A percentile compares a stretch with the other conserved stretches of the same genome.
These are phyloP conservation scores for Linum usitatissimum DNA, from an alignment of 345 rosid genomes.

Conservation along the genomic window DNA sequence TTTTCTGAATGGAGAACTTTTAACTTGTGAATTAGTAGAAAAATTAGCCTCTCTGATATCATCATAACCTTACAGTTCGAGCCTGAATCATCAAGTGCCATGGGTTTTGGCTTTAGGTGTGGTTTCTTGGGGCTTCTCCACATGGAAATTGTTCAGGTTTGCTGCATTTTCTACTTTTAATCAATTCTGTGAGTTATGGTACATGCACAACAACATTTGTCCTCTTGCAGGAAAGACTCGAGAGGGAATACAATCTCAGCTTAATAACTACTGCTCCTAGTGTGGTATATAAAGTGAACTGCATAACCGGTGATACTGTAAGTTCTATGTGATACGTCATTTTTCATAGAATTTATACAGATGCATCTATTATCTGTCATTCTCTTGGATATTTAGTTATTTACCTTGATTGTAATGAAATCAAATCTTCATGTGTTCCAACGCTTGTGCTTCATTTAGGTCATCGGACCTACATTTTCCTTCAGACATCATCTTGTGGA, in stretches of 20 bases:
- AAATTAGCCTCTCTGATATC: slow-evolving; percentile 12
- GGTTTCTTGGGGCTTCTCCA: slow-evolving; percentile 99
- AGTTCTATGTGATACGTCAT: slow-evolving; percentile 31
- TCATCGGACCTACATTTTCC: neutral
- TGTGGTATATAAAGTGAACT: slow-evolving; percentile 86
- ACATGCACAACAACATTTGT: slow-evolving; percentile 3
- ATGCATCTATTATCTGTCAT: neutral
- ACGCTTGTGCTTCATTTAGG: neutral
- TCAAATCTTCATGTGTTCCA: neutral
- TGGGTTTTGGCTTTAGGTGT: slow-evolving; percentile 99
- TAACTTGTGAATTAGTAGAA: slow-evolving; percentile 2
- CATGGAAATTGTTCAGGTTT: slow-evolving; percentile 99
- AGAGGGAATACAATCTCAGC: slow-evolving; percentile 94
- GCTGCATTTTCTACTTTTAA: slow-evolving; percentile 14
- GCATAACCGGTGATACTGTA: slow-evolving; percentile 69
- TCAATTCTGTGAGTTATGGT: slow-evolving; percentile 4
- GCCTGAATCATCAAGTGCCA: slow-evolving; percentile 95
- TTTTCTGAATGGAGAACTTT: neutral
- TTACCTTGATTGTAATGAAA: neutral
- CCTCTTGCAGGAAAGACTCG: slow-evolving; percentile 83
- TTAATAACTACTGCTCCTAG: slow-evolving; percentile 98
- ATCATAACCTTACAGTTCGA: slow-evolving; percentile 56
- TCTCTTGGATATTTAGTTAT: neutral
- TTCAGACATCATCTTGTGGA: neutral
- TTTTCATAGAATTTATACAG: neutral